Percentiles rank a stretch among this genome's conserved stretches.
phyloP scores from a whole-genome alignment of 202 grass and related monocot species.

The Dendrocalamus latiflorus region DNA sequence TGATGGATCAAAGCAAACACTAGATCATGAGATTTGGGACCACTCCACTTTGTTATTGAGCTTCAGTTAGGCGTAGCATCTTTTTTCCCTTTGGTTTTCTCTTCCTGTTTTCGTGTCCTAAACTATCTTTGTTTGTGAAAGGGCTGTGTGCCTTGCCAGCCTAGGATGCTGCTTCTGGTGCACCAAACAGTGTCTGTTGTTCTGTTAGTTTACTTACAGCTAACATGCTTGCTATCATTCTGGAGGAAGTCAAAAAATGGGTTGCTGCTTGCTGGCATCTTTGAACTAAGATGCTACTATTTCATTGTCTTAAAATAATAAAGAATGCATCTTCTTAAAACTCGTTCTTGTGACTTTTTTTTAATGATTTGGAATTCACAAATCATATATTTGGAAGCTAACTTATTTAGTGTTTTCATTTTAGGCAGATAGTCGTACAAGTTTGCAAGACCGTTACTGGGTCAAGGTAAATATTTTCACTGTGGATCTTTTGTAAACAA shows the following conservation, averaged over 20 bases:
- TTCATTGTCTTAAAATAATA: neutral
- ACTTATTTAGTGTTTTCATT: neutral
- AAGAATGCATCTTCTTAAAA: neutral
- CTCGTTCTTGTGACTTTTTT: neutral
- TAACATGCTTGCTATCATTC: neutral
- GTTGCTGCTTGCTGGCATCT: neutral
- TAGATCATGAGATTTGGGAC: neutral
- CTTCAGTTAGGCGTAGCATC: neutral
- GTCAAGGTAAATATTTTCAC: slow-evolving; percentile 69
- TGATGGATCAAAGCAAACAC: neutral
- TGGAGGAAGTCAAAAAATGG: neutral
- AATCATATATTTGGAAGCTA: slow-evolving; percentile 3
- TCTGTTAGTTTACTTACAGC: neutral
- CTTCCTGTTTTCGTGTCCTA: neutral
- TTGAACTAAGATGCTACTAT: neutral
- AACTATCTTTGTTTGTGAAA: neutral
- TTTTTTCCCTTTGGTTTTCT: neutral
- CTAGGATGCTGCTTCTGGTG: neutral
- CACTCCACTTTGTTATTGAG: neutral
- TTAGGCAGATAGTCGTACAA: slow-evolving; percentile 68
- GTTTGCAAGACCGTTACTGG: slow-evolving; percentile 76
- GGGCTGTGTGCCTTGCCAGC: neutral
- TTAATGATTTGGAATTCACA: neutral
- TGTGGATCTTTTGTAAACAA: neutral
- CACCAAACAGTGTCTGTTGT: neutral